These are phyloP conservation scores for Entamoeba dispar DNA, from an alignment of 208 protist species.

Conservation along the genomic window DNA sequence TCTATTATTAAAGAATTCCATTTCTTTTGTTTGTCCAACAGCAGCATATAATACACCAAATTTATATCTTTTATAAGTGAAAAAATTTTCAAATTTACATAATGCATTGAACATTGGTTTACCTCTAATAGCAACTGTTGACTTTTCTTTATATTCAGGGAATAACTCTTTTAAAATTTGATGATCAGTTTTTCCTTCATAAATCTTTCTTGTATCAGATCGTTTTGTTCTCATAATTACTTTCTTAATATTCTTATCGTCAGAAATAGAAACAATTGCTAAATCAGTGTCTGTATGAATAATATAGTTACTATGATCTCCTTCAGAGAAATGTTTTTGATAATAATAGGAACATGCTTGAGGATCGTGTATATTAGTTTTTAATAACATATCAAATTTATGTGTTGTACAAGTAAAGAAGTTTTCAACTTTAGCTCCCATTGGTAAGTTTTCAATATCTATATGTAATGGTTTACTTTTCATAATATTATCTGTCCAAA, in stretches of 20 bases:
- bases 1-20: not conserved
- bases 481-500: not conserved
- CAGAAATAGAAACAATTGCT: not conserved
- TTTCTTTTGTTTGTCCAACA: not conserved
- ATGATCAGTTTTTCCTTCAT: not conserved
- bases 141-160: not conserved
- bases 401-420: not conserved
- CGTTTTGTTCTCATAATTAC: not conserved
- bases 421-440: not conserved
- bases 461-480: not conserved
- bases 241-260: not conserved
- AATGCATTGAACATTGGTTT: not conserved
- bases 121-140: not conserved
- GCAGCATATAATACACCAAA: not conserved
- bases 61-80: not conserved
- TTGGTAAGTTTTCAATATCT: not conserved
- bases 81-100: not conserved
- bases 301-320: not conserved
- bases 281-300: not conserved
- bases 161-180: not conserved
- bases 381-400: not conserved
- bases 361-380: not conserved
- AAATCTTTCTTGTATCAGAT: not conserved
- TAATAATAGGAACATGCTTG: not conserved
- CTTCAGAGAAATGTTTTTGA: not conserved